Evolutionary conservation across 2,329 filamentous ascomycete species (phyloP), one percentile per base, ranked within the genome.

Genomic region (Chaetomiaceae sp.): DNA sequence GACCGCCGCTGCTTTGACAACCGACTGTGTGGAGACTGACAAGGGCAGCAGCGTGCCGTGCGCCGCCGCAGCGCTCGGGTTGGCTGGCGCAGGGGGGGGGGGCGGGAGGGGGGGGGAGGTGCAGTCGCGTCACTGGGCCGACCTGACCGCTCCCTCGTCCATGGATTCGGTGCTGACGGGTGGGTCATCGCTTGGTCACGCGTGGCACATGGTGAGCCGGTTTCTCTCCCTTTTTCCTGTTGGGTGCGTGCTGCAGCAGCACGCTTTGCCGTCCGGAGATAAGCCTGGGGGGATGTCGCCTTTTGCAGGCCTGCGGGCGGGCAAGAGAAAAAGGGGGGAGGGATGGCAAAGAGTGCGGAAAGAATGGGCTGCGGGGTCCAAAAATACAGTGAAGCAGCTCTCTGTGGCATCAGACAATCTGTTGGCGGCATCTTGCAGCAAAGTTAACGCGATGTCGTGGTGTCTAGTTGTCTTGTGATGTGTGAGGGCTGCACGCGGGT

Each of bases 401-500:
- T 11, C 17, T 19, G 12, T 22, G 18, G 36, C 45, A 33, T 38
- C 26, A 17, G 35, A n/a, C 20, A 38, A 39, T 22, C 30, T 35
- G 40, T 38, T 38, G 39, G 40, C 22, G 39, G 38, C 45, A 48
- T 48, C 45, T 48, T 39, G 45, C 45, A 48, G 39, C 10, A 22
- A 17, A n/a, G 29, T 35, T 29, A 38, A 24, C 26, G 20, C 36
- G 40, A 43, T 43, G 45, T 22, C 45, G 6, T 4, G 6, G 34
- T 32, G 39, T n/a, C n/a, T n/a, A n/a, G n/a, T n/a, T n/a, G n/a
- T 47, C 39, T 36, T 35, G 35, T 50, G 48, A 47, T 44, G 39
- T 32, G 44, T 29, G 24, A 24, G 36, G 26, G 30, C 42, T 49
- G 47, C 47, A 49, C 41, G 47, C n/a, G 33, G 29, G 33, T 11